A percentile compares a stretch with the other conserved stretches of the same genome.
Conservation (phyloP, 2,329 filamentous ascomycete species). For the Microdochium nivale region DNA sequence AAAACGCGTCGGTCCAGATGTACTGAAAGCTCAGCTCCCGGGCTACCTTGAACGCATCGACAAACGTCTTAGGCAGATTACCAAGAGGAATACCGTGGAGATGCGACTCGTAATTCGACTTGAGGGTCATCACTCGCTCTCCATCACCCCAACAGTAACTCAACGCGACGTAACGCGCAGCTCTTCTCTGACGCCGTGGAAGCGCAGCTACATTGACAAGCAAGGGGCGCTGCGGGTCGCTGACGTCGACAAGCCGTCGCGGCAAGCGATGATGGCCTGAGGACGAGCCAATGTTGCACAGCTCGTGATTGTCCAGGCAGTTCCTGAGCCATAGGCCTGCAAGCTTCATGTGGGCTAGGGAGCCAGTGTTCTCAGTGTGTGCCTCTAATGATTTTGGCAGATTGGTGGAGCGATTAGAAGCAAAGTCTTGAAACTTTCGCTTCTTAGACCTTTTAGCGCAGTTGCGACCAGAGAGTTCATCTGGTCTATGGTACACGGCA, state of each 20-base stretch:
- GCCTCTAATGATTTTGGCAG: not conserved
- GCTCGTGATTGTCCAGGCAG: conserved; percentile 5
- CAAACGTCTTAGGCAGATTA: not conserved
- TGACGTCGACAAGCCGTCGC: conserved; percentile 4
- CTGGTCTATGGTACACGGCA: too few relatives aligned
- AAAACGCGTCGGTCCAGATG: conserved; percentile 10
- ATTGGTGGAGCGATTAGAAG: conserved; percentile 1
- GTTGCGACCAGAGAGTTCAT: too few relatives aligned
- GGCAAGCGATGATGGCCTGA: not conserved
- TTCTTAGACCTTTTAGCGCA: too few relatives aligned
- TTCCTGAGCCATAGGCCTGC: conserved; percentile 5
- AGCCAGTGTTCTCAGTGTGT: conserved; percentile 3
- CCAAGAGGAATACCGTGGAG: not conserved
- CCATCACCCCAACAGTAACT: conserved; percentile 7
- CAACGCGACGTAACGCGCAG: conserved; percentile 2
- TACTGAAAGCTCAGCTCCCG: conserved; percentile 8
- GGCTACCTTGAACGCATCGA: conserved; percentile 4
- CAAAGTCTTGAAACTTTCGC: conserved; percentile 1
- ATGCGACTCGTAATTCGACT: conserved; percentile 2
- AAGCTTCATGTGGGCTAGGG: conserved; percentile 2
- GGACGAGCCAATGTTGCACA: conserved; percentile 3
- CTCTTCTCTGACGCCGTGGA: not conserved
- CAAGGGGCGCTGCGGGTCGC: conserved; percentile 3
- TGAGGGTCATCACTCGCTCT: conserved; percentile 1
- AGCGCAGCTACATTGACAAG: not conserved